Conservation (phyloP, 192 early-diverging fungal species). For the Chytriomyces hyalinus region DNA sequence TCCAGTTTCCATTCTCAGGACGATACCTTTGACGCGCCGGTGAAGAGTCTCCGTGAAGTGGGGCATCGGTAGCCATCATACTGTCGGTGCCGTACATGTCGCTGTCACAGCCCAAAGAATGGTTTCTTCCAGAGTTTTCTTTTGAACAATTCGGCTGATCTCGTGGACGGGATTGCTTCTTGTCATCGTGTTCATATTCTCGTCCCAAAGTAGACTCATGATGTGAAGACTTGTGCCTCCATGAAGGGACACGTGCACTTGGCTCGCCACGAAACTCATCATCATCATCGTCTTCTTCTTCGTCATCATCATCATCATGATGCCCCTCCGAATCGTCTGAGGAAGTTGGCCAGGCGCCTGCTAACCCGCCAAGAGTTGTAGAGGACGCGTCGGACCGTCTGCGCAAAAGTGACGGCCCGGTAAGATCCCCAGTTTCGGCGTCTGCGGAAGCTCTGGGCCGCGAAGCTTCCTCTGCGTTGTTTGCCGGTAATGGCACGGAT, state of each 20-base stretch:
- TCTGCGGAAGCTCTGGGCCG: background rate
- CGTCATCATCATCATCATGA: conserved; percentile 4
- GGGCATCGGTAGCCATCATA: background rate
- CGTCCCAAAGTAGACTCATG: background rate
- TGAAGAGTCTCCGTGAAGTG: too few relatives aligned
- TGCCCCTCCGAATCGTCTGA: background rate
- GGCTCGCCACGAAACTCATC: background rate
- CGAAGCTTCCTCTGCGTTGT: background rate
- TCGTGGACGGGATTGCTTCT: too few relatives aligned
- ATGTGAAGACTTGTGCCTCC: background rate
- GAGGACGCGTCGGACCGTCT: background rate
- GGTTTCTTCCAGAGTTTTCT: background rate
- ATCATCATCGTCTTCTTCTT: background rate
- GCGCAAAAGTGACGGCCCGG: background rate
- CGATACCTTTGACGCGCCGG: background rate
- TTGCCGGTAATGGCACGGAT: background rate
- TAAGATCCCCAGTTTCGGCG: background rate
- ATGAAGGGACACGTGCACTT: background rate
- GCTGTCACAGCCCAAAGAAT: background rate
- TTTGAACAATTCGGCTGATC: too few relatives aligned
- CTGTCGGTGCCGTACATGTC: background rate
- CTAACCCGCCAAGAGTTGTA: conserved; percentile 1
- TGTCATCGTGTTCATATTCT: background rate
- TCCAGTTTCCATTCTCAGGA: background rate
- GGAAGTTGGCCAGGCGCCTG: background rate